Conservation (phyloP, 1,284 basidiomycete genomes). For the Marasmius sp. region DNA sequence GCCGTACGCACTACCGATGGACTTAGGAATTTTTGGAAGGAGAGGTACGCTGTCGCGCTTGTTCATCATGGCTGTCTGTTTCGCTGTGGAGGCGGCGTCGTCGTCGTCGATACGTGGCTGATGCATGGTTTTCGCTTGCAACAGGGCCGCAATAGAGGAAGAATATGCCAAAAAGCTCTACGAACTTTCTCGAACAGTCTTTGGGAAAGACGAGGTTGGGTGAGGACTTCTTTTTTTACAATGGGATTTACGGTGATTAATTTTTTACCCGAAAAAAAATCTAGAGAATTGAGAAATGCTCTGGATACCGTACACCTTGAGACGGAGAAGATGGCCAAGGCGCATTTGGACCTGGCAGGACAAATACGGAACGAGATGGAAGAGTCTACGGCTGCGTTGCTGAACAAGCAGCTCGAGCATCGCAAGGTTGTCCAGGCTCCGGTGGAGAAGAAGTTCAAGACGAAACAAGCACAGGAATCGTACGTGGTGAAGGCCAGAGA, state of each 20-base stretch:
- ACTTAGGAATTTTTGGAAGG: slow-evolving; percentile 71
- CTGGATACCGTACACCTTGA: slow-evolving; percentile 61
- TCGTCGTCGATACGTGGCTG: neutral
- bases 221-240: slow-evolving; percentile 24
- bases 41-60: slow-evolving; percentile 46
- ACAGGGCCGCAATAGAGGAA: slow-evolving; percentile 66
- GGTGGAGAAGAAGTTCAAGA: slow-evolving; percentile 67
- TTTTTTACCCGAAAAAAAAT: neutral
- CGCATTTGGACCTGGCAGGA: slow-evolving; percentile 49
- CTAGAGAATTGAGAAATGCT: slow-evolving; percentile 56
- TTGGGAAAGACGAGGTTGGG: slow-evolving; percentile 75
- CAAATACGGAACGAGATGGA: slow-evolving; percentile 67
- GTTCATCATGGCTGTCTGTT: neutral
- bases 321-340: slow-evolving; percentile 59
- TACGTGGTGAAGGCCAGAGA: slow-evolving; percentile 69
- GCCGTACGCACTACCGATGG: slow-evolving; percentile 68
- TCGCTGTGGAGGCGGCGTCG: neutral
- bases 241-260: neutral
- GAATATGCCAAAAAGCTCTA: slow-evolving; percentile 72
- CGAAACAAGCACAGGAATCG: slow-evolving; percentile 60
- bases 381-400: slow-evolving; percentile 48
- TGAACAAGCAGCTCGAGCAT: slow-evolving; percentile 48
- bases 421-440: slow-evolving; percentile 50
- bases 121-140: neutral
- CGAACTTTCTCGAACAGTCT: slow-evolving; percentile 56